phyloP scores from a whole-genome alignment of 768 basidiomycete genomes.

The Melanogaster broomeanus region DNA sequence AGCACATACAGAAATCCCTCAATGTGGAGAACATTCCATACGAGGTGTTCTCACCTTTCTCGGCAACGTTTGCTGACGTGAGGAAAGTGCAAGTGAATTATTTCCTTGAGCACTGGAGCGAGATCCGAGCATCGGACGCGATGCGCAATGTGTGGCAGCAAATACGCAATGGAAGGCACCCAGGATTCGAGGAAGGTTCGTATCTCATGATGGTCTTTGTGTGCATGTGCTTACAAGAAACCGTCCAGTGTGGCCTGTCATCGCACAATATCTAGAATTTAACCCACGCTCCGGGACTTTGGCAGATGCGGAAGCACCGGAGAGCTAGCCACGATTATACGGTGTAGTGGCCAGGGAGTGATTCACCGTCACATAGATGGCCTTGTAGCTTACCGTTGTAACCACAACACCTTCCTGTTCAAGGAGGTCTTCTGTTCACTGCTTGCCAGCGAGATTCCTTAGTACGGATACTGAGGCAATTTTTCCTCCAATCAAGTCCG shows the following conservation, averaged over 20 bases:
- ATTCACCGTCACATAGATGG: neutral
- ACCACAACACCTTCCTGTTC: too few relatives aligned
- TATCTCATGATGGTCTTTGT: neutral
- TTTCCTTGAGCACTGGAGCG: constrained; percentile 81
- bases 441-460: too few relatives aligned
- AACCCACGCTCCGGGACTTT: constrained; percentile 38
- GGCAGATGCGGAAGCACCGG: constrained; percentile 20
- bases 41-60: constrained; percentile 86
- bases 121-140: constrained; percentile 79
- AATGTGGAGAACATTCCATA: constrained; percentile 80
- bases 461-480: too few relatives aligned
- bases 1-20: constrained; percentile 79
- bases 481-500: too few relatives aligned
- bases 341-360: constrained; percentile 4
- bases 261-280: constrained; percentile 63
- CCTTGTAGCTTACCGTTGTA: too few relatives aligned
- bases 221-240: constrained; percentile 7
- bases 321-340: constrained; percentile 10
- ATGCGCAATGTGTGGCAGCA: constrained; percentile 87
- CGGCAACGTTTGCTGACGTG: constrained; percentile 78
- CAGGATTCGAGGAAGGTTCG: constrained; percentile 85
- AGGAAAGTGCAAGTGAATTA: constrained; percentile 80
- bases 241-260: constrained; percentile 63
- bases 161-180: constrained; percentile 79
- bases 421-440: too few relatives aligned